Conservation (phyloP, 1,139 yeast genomes). For the Arxiozyma heterogenica region DNA sequence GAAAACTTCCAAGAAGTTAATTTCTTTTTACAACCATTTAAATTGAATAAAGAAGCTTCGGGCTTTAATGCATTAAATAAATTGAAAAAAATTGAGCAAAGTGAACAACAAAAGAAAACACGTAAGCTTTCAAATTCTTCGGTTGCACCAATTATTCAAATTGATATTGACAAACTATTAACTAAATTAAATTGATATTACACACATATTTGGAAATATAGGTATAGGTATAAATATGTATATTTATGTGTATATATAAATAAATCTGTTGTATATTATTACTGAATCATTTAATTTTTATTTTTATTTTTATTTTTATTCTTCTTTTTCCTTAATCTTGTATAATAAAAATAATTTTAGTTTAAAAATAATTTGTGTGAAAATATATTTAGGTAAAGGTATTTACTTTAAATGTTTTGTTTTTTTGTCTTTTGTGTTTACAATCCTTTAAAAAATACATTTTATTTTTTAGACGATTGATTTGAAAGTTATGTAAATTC, state of each 20-base stretch:
- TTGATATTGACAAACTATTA: constrained; percentile 60
- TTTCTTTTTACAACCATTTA: constrained; percentile 60
- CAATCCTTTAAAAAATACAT: background rate
- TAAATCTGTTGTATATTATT: background rate
- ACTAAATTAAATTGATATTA: constrained; percentile 42
- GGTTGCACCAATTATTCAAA: constrained; percentile 54
- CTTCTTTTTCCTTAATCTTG: background rate
- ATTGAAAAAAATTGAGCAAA: constrained; percentile 33
- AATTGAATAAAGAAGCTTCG: constrained; percentile 55
- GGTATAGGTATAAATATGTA: background rate
- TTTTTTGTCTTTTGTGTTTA: no score
- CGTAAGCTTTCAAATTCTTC: constrained; percentile 47
- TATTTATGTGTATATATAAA: background rate
- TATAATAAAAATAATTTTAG: background rate
- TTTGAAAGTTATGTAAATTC: background rate
- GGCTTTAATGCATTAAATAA: constrained; percentile 53
- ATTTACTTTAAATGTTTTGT: no score
- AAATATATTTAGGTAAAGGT: no score
- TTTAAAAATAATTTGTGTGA: background rate
- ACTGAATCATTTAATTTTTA: background rate
- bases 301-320: no score
- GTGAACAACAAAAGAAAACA: constrained; percentile 36
- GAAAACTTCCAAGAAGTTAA: constrained; percentile 52
- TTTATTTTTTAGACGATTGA: background rate
- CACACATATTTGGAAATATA: background rate